Evolutionary conservation across 2,329 filamentous ascomycete genomes (phyloP).

Genomic region (Curvularia sp.): DNA sequence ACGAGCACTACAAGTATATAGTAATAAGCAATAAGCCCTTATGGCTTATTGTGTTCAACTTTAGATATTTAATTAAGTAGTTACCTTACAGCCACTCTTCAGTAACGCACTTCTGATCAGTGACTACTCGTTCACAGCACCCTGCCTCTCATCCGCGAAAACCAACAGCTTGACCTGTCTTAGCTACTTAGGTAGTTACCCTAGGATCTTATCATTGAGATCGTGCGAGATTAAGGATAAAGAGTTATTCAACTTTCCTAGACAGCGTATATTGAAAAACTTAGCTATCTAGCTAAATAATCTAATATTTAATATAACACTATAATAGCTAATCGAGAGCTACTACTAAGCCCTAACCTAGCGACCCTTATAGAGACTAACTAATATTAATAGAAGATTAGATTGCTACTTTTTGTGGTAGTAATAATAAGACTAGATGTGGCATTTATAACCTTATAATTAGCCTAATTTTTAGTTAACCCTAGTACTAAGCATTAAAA

Average conservation of each 20-base stretch:
- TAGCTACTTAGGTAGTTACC: no score
- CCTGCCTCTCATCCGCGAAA: no score
- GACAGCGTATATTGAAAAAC: background rate
- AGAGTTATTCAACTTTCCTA: background rate
- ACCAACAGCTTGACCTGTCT: no score
- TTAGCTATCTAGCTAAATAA: background rate
- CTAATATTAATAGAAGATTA: background rate
- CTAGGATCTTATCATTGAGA: no score
- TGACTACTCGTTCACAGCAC: no score
- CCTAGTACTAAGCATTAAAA: slow-evolving; percentile 1
- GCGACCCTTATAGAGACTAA: background rate
- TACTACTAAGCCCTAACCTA: background rate
- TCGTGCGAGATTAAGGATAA: background rate
- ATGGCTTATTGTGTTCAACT: no score
- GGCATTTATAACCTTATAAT: slow-evolving; percentile 14
- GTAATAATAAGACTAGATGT: slow-evolving; percentile 17
- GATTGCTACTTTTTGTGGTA: background rate
- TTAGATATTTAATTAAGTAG: no score
- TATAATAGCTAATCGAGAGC: background rate
- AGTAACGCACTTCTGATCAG: no score
- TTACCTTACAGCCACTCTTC: no score
- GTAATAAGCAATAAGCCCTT: no score
- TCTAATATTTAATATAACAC: no score
- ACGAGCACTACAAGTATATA: no score
- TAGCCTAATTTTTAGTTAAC: slow-evolving; percentile 5